These are phyloP conservation scores for Xylariaceae sp. DNA, from an alignment of 2,329 filamentous ascomycete species.

Conservation along the genomic window DNA sequence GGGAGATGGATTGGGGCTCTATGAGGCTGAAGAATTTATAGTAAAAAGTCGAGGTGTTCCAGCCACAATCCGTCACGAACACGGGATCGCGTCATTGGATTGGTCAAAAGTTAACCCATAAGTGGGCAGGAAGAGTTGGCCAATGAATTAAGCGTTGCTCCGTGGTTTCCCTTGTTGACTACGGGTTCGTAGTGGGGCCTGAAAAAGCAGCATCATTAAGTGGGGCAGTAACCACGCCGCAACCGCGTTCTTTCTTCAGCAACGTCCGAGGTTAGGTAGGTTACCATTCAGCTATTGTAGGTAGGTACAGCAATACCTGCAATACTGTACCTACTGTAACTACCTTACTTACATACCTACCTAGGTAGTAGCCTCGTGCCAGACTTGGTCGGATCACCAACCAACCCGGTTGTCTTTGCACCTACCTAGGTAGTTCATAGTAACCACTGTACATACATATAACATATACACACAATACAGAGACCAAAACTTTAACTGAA, in stretches of 20 bases:
- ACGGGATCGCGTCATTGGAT: constrained; percentile 41
- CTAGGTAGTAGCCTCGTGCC: too few relatives aligned
- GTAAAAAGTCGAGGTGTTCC: neutral
- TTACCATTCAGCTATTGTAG: too few relatives aligned
- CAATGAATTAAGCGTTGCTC: constrained; percentile 61
- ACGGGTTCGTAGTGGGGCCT: constrained; percentile 35
- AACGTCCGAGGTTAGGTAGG: neutral
- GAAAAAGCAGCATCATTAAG: constrained; percentile 35
- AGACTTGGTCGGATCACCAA: too few relatives aligned
- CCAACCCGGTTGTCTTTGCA: too few relatives aligned
- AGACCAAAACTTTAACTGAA: too few relatives aligned
- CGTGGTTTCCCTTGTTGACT: constrained; percentile 63
- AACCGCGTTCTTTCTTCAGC: constrained; percentile 22
- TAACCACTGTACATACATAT: too few relatives aligned
- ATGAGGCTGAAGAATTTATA: constrained; percentile 18
- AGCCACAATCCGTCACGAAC: constrained; percentile 29
- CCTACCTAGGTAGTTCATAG: too few relatives aligned
- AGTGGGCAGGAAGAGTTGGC: constrained; percentile 30
- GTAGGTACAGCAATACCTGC: too few relatives aligned
- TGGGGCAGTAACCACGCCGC: constrained; percentile 24
- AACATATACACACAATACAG: too few relatives aligned
- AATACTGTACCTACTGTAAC: too few relatives aligned
- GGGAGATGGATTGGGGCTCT: constrained; percentile 9
- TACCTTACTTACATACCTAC: too few relatives aligned
- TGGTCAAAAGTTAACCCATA: constrained; percentile 30